Evolutionary conservation across 176 grass and related monocot species (phyloP), one percentile per base, ranked within the genome.

Genomic region (Alloteropsis semialata): DNA sequence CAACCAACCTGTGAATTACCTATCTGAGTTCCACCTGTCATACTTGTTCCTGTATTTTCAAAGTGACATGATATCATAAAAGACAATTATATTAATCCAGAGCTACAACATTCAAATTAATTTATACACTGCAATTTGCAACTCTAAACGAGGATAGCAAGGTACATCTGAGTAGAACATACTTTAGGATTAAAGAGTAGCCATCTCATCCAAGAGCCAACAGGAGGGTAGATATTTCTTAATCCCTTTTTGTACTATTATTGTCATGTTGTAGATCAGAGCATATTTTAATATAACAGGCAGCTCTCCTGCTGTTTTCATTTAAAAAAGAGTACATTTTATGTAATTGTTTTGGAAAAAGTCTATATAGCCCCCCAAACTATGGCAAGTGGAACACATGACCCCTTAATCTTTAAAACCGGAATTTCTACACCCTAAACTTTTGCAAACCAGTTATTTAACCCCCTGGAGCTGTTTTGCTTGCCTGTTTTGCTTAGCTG

Each of bases 1-100:
- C 84, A 90, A 84, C 74, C 87, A 68, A 78, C 81, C 37, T 79
- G 58, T 38, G 81, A 62, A 55, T 82, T 77, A 68, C 73, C 84
- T 25, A 70, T 83, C 81, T 84, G 90, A 83, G 56, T 91, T 83
- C 84, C 83, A 80, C 74, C 87, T 37, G 69, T 84, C 43, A 25
- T 54, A 80, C 71, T 41, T 78, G 33, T 74, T 88, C 80, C 85
- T 87, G 30, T 32, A 82, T 70, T 70, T 69, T 66, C 13, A 72
- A 58, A 34, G 37, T 45, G 18, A 88, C 39, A 42, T 50, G 49
- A 79, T n/a, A 71, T n/a, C 27, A 59, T 74, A 67, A 79, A 54
- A 32, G 17, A 30, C 50, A 37, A 38, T 70, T 8, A n/a, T 55
- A 65, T 19, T 25, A 69, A 45, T 30, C 5, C 34, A 69, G 38